These are phyloP conservation scores for Aquilaria malaccensis DNA, from an alignment of 345 rosid species.

Conservation along the genomic window DNA sequence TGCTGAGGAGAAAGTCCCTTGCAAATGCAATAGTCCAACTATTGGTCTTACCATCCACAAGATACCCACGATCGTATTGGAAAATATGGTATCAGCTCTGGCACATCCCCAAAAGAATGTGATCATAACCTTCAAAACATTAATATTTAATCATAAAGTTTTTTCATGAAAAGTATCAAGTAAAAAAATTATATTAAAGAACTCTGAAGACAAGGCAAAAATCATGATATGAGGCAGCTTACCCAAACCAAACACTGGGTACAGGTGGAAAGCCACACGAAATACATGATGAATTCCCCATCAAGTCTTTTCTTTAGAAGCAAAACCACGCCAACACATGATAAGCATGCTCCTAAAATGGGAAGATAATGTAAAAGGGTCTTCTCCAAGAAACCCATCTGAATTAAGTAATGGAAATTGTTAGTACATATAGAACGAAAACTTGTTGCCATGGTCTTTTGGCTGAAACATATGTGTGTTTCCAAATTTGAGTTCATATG, in stretches of 20 bases:
- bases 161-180: constrained; percentile 3
- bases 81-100: constrained; percentile 30
- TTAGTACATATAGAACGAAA: background rate
- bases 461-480: too few species aligned
- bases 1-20: constrained; percentile 23
- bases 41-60: constrained; percentile 69
- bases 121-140: constrained; percentile 36
- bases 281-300: constrained; percentile 34
- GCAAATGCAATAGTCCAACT: constrained; percentile 39
- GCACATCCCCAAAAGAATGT: constrained; percentile 33
- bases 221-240: constrained; percentile 21
- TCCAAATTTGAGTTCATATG: too few species aligned
- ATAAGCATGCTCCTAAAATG: constrained; percentile 51
- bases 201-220: constrained; percentile 2
- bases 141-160: background rate
- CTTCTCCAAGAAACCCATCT: constrained; percentile 46
- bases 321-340: constrained; percentile 45
- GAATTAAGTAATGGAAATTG: constrained; percentile 8
- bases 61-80: constrained; percentile 40
- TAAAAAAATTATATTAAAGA: background rate
- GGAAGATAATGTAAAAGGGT: constrained; percentile 41
- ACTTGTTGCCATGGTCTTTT: too few species aligned
- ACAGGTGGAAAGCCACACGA: constrained; percentile 45
- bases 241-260: constrained; percentile 65
- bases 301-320: constrained; percentile 30